Base-by-base conservation (phyloP, 352 stramenopile genomes). In the Pythium phragmiticola region DNA sequence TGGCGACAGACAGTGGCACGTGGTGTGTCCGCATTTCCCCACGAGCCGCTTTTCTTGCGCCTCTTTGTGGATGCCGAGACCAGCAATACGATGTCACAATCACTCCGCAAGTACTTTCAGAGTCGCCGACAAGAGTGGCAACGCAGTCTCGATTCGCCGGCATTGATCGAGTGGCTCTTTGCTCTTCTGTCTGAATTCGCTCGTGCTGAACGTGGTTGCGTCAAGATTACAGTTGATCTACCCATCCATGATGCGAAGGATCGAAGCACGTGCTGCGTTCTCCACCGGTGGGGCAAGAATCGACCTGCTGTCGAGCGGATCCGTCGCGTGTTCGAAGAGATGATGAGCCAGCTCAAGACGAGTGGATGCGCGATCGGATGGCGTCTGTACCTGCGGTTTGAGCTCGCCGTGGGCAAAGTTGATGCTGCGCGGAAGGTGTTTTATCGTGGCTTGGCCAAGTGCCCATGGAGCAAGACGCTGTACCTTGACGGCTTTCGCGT, bases 341-440 rank as follows among this genome's bases (percentile, higher is more conserved):
- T 94, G 82, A 61, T 88, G 23, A 73, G 55, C 41, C 60, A 79
- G 17, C 57, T 76, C 17, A 73, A 73, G 11, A 93, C 82, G 0
- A 76, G 76, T 54, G 76, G 80, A 13, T 78, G 58, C 34, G 80
- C 81, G 0, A 72, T 95, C 1, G 75, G 68, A 6, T 95, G 87
- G 87, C 73, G 82, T 4, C 67, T 95, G 33, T 92, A 89, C 46
- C 50, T 95, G 45, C 84, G 74, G 56, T 95, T 94, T 57, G 87
- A 94, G 62, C 55, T 94, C 17, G 77, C 76, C 0, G 55, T 88
- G 14, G 87, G 87, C 5, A 86, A 87, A 57, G 70, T 94, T 11
- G 80, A 91, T 41, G 69, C 68, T 9, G 82, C 84, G 17, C 84
- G 78, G 36, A 89, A 87, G 42, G 71, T 94, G 4, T 79, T 92